Conservation (phyloP, 768 basidiomycete species). For the Boletus rufocinnamomeus region DNA sequence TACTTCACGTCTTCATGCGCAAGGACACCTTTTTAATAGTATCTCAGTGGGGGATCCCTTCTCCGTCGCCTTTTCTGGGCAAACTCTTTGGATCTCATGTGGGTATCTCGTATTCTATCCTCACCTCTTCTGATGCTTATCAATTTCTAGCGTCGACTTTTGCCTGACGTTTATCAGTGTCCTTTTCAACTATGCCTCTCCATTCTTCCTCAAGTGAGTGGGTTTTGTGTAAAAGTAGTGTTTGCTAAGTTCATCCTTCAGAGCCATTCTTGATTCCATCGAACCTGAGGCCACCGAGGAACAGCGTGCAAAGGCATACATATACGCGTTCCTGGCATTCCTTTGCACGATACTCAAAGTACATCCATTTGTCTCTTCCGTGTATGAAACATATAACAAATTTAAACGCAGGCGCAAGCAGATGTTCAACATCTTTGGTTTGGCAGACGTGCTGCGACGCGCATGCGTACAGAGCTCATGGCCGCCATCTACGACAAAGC, state of each 20-base stretch:
- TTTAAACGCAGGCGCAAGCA: conserved; percentile 48
- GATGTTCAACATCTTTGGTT: conserved; percentile 81
- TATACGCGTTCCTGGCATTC: conserved; percentile 80
- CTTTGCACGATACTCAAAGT: conserved; percentile 45
- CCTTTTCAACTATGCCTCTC: conserved; percentile 74
- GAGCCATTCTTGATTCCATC: conserved; percentile 62
- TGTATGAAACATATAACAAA: neutral
- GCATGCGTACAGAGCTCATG: conserved; percentile 80
- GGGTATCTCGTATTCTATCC: neutral
- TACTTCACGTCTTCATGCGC: neutral
- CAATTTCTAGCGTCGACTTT: conserved; percentile 56
- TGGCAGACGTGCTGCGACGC: conserved; percentile 70
- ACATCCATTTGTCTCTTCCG: neutral
- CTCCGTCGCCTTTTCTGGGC: conserved; percentile 45
- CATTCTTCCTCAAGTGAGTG: conserved; percentile 79
- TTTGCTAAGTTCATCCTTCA: conserved; percentile 20
- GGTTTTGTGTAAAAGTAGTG: neutral
- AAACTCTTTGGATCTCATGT: conserved; percentile 50
- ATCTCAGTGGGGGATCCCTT: conserved; percentile 34
- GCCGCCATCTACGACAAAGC: conserved; percentile 88
- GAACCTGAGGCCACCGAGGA: conserved; percentile 45
- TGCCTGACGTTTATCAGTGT: conserved; percentile 67
- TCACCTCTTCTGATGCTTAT: neutral
- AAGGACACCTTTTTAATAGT: neutral
- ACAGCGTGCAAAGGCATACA: conserved; percentile 62